These are phyloP conservation scores for Curvularia verruculosa DNA, from an alignment of 2,329 filamentous ascomycete species.

Conservation along the genomic window DNA sequence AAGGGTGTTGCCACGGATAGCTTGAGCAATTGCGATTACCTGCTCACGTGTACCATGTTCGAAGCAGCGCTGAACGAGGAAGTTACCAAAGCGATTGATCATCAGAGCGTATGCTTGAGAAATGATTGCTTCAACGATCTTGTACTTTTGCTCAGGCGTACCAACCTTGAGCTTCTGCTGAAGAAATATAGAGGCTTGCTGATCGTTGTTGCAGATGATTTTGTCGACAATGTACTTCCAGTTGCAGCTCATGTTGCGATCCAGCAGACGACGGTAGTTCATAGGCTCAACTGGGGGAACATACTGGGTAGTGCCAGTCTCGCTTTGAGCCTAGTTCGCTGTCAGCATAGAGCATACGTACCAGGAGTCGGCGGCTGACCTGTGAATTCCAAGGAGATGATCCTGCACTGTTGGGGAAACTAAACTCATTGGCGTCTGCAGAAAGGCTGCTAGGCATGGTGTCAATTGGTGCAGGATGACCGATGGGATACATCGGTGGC, in stretches of 20 bases:
- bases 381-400: conserved; percentile 51
- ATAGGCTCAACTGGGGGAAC: conserved; percentile 86
- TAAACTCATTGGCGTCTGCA: conserved; percentile 56
- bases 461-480: conserved; percentile 47
- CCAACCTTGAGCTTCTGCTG: conserved; percentile 99
- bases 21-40: conserved; percentile 88
- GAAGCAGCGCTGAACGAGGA: conserved; percentile 97
- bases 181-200: conserved; percentile 97
- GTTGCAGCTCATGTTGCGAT: conserved; percentile 95
- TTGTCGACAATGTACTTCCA: conserved; percentile 99
- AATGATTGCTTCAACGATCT: conserved; percentile 96
- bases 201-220: conserved; percentile 98
- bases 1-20: conserved; percentile 91
- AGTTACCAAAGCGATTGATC: conserved; percentile 99
- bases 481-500: conserved; percentile 35
- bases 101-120: conserved; percentile 93
- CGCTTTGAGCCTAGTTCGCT: conserved; percentile 30
- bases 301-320: conserved; percentile 63
- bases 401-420: conserved; percentile 35
- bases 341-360: conserved; percentile 7
- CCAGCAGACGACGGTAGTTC: conserved; percentile 93
- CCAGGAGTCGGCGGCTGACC: conserved; percentile 22
- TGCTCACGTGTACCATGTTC: conserved; percentile 96
- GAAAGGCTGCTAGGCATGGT: conserved; percentile 50
- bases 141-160: conserved; percentile 92